Evolutionary conservation across 1,284 basidiomycete genomes (phyloP), one percentile per base, ranked within the genome.

Genomic region (Abortiporus biennis): DNA sequence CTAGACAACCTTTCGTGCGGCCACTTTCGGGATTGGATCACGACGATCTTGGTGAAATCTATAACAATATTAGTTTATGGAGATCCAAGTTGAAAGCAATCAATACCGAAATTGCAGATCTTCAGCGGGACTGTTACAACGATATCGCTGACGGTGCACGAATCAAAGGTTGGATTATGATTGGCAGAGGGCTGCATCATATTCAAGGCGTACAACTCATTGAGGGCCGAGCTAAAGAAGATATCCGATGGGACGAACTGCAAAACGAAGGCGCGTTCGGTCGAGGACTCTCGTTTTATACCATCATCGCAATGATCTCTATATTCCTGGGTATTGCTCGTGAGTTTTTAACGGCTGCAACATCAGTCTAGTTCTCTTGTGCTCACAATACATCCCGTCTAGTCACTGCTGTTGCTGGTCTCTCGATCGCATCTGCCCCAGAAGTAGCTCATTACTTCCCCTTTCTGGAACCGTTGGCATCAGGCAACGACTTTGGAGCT

Each of bases 201-300:
- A 58, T 90, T n/a, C 77, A 75, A 11, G 76, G 76, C 1, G 64
- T 84, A 3, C 64, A 84, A 54, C 61, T 82, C 23, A 85, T 92
- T 21, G 78, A 85, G 52, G 87, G 86, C 1, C 65, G 80, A 35
- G 79, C 83, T 11, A 87, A 85, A 58, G 86, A 90, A 52, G 87
- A 90, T 55, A 76, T 92, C 22, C 61, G 82, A 39, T 92, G 87
- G 86, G 74, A 79, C 47, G 77, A 86, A 37, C 61, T 90, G 16
- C 85, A 86, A 50, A 67, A 71, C 46, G 73, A 76, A 48, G 59
- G 72, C n/a, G 69, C 65, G 19, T 45, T 56, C 39, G 50, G 71
- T 50, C 72, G 72, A 45, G 55, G 58, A 30, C 39, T 67, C 25
- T 65, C 68, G 3, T 76, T 83, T 50, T 85, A 82, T 79, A 58